phyloP scores from a whole-genome alignment of 305 asterid genomes.

The Fraxinus nigra region DNA sequence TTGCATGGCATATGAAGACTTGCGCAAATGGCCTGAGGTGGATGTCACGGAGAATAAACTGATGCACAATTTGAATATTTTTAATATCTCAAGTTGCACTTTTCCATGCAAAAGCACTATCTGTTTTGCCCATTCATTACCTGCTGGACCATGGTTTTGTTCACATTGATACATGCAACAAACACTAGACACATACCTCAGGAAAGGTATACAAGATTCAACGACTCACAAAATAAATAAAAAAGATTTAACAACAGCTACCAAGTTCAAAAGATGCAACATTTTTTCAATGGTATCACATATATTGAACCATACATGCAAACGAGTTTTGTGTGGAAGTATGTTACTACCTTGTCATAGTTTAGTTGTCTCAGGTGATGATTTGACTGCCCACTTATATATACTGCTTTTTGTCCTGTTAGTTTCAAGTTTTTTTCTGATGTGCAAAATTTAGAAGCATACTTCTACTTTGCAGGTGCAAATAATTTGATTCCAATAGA shows the following conservation, averaged over 20 bases:
- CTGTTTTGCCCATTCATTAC: not conserved
- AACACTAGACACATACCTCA: not conserved
- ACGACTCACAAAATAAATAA: not conserved
- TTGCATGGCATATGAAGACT: not conserved
- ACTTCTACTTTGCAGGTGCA: constrained; percentile 56
- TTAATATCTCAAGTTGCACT: not conserved
- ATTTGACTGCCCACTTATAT: not conserved
- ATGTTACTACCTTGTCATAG: not conserved
- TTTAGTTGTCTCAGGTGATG: not conserved
- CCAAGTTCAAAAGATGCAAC: not conserved
- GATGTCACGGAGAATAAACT: not conserved
- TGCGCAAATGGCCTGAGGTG: not conserved
- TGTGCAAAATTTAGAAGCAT: not conserved
- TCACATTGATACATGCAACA: not conserved
- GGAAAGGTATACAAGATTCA: not conserved
- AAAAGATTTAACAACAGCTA: not conserved
- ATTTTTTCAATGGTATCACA: not conserved
- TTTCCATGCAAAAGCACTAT: not conserved
- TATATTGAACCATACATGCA: not conserved
- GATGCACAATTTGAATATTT: not conserved
- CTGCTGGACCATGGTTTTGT: not conserved
- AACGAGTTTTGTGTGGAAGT: not conserved
- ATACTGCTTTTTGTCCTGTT: not conserved
- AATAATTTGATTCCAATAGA: constrained; percentile 93
- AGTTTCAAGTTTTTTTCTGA: not conserved